Base-by-base conservation (phyloP, 352 stramenopile species). In the Globisporangium heterothallicum region DNA sequence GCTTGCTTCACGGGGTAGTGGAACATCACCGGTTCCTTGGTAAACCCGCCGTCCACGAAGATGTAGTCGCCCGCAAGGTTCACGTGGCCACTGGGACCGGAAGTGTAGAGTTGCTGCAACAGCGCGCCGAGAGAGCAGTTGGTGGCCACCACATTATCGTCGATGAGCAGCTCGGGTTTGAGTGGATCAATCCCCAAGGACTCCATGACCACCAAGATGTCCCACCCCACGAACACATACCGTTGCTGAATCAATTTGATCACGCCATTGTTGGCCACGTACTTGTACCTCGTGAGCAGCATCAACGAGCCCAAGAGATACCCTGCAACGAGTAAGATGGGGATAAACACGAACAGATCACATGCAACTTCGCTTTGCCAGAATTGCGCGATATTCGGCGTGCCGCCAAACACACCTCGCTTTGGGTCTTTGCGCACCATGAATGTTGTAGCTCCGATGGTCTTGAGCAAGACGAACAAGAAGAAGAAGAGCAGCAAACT, bases 181-280 rank as follows among this genome's bases (percentile, higher is more conserved):
- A 64, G 59, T 5, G 74, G 70, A 30, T 84, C 74, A 13, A 86
- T 72, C 0, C 72, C 72, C 8, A 86, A 58, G 13, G 64, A 55
- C 1, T 75, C 58, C 0, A 72, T 42, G 5, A 66, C 58, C 2
- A 70, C 42, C 6, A 76, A 53, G 4, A 66, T 30, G 29, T 86
- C 74, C 74, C 72, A 86, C 5, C 72, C 72, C 8, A 75, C 58
- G 40, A 86, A 54, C 4, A 77, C 35, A 42, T 82, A 86, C 0
- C 70, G 65, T 18, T 61, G 38, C 46, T 86, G 72, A 3, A 86
- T 63, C 25, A 80, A 21, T 1, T 59, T 63, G 21, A 86, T 26
- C 21, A 84, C 22, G 38, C 63, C 59, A 52, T 86, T 86, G 53
- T 78, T 63, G 30, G 64, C 70, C 12, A 65, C 63, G 29, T 59